Evolutionary conservation across 768 basidiomycete species (phyloP), one percentile per base, ranked within the genome.

Genomic region (Tylopilus plumbeoviolaceoides): DNA sequence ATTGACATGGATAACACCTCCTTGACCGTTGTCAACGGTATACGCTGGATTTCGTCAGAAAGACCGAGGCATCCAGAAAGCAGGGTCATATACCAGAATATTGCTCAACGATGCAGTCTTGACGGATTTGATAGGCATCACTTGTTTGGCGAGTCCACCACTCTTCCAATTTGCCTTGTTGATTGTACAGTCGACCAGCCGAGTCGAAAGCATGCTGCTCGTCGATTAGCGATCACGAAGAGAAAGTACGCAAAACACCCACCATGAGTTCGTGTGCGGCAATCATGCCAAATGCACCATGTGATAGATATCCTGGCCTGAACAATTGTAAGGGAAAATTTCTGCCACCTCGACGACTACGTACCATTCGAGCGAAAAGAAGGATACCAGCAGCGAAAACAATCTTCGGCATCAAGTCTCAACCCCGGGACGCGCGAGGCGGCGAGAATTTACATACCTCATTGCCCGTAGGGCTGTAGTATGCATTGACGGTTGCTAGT

Each of bases 381-480:
- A 98, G 0, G 62, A 98, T 94, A 23, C 97, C 97, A 20, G 97
- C 95, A 9, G 97, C 95, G 74, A 99, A 98, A 20, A 93, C 91
- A 47, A 95, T 93, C 86, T 91, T 53, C 42, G 14, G 30, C n/a
- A 44, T 5, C 27, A 41, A 48, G 30, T 51, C 7, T 1, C 14
- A 48, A 45, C 33, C 10, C n/a, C 15, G n/a, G 14, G 14, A 44
- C 36, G 2, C 4, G 31, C 21, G 27, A 7, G 21, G 6, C 7
- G 12, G 36, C 14, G 23, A 11, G 14, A 20, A 51, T 31, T 10
- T 21, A 47, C 71, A 36, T 54, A 89, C 89, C 77, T 95, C 93
- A 58, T 93, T 94, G 2, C 87, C 83, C 10, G 90, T 87, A 30
- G 92, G 87, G 56, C 85, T 86, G 72, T 84, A 92, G 70, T 94